Base-by-base conservation (phyloP, 2,329 filamentous ascomycete species). In the Cladophialophora bantiana region DNA sequence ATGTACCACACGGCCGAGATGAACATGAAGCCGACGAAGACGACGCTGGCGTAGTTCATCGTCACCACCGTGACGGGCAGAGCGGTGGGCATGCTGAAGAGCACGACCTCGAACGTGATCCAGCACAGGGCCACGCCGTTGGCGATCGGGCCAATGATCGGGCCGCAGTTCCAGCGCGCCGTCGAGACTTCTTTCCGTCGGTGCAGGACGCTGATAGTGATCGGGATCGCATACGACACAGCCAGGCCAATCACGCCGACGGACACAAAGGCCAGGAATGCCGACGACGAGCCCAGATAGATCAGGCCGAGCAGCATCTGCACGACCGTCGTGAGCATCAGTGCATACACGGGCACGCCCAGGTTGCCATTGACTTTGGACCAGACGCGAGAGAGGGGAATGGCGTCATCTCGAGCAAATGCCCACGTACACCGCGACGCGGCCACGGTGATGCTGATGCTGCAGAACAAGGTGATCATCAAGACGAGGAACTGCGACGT, bases 351-450 rank as follows among this genome's bases (percentile, higher is more conserved):
- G 0, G 89, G 89, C 0, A 89, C 91, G 57, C 83, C 77, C 1
- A 89, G 90, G 71, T 77, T 73, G 1, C 73, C 70, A 77, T 91
- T 88, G 58, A 91, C 88, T 26, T 78, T 75, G 72, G 86, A 86
- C 81, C 88, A 89, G 73, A 84, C 81, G 0, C 77, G 78, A 6
- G 85, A 88, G 4, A 86, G 73, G 0, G 89, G 89, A 73, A 92
- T 90, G 74, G 88, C 90, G 72, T 87, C 89, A 73, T 92, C 89
- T 40, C 90, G 86, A n/a, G 89, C 88, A 76, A 92, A 92, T 12
- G 89, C 89, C 74, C 90, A 92, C 1, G 88, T 90, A 18, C 67
- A 67, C 58, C 77, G 76, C 0, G 81, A 83, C 0, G 84, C 83
- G 0, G 83, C 83, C 1, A 81, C 79, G 0, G 83, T 85, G 68